Conservation (phyloP, 1,284 basidiomycete genomes). For the Lentinula novae-zelandiae region DNA sequence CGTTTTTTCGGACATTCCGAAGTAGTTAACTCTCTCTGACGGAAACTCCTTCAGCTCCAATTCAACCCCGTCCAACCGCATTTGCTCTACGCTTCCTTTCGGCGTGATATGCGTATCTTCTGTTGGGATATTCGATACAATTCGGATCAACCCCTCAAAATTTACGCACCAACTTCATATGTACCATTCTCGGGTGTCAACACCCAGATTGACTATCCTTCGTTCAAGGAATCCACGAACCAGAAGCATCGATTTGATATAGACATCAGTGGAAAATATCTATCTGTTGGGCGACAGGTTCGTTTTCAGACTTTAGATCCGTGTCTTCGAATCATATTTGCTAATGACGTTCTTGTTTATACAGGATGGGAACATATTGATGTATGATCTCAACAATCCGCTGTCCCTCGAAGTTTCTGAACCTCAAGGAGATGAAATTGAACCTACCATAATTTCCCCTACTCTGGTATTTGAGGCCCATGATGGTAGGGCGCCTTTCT, state of each 20-base stretch:
- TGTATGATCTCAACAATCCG: slow-evolving; percentile 38
- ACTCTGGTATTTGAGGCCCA: slow-evolving; percentile 37
- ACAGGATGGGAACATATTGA: slow-evolving; percentile 37
- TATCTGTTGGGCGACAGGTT: slow-evolving; percentile 75
- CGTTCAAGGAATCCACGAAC: slow-evolving; percentile 48
- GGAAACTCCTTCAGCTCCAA: slow-evolving; percentile 48
- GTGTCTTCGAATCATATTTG: background rate
- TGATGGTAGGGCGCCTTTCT: slow-evolving; percentile 30
- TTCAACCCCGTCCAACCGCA: slow-evolving; percentile 76
- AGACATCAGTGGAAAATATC: slow-evolving; percentile 65
- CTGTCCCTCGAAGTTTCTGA: background rate
- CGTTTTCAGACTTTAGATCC: slow-evolving; percentile 14
- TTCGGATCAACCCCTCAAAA: slow-evolving; percentile 42
- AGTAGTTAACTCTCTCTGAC: background rate
- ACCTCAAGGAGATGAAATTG: slow-evolving; percentile 9
- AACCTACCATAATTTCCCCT: slow-evolving; percentile 18
- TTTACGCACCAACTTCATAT: slow-evolving; percentile 19
- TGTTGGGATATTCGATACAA: slow-evolving; percentile 79
- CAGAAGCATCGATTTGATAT: slow-evolving; percentile 79
- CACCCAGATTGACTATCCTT: background rate
- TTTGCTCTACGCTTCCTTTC: slow-evolving; percentile 75
- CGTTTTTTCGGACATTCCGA: slow-evolving; percentile 12
- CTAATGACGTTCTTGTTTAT: background rate
- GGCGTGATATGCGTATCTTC: slow-evolving; percentile 62
- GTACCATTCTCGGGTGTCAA: background rate